These are phyloP conservation scores for Claviceps digitariae DNA, from an alignment of 2,329 filamentous ascomycete species.

Conservation along the genomic window DNA sequence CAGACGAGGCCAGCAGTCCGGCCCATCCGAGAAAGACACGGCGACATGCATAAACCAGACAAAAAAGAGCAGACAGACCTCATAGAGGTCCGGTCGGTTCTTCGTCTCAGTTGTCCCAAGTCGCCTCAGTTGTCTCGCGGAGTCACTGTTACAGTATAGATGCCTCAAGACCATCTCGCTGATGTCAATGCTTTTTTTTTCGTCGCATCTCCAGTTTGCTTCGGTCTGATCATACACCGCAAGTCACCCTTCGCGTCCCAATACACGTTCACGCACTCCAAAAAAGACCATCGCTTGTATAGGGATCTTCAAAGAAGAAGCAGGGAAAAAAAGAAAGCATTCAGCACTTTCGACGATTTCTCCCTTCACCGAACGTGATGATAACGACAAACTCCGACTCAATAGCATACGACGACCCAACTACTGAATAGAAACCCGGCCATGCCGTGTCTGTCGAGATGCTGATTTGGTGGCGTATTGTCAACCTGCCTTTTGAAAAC, in stretches of 20 bases:
- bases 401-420: neutral
- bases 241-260: neutral
- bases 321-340: neutral
- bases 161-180: neutral
- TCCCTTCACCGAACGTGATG: neutral
- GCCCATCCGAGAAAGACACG: neutral
- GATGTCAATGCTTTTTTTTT: neutral
- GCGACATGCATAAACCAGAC: neutral
- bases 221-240: neutral
- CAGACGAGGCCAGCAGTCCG: neutral
- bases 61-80: neutral
- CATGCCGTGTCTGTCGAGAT: conserved; percentile 1
- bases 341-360: neutral
- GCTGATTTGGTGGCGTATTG: conserved; percentile 1
- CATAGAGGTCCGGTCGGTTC: neutral
- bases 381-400: neutral
- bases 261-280: neutral
- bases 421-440: neutral
- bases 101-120: neutral
- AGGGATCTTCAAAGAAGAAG: neutral
- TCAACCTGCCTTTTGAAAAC: neutral
- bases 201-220: neutral
- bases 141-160: neutral
- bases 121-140: neutral
- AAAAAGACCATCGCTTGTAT: neutral